phyloP scores from a whole-genome alignment of 2,329 filamentous ascomycete species.

The Teratosphaeria destructans region DNA sequence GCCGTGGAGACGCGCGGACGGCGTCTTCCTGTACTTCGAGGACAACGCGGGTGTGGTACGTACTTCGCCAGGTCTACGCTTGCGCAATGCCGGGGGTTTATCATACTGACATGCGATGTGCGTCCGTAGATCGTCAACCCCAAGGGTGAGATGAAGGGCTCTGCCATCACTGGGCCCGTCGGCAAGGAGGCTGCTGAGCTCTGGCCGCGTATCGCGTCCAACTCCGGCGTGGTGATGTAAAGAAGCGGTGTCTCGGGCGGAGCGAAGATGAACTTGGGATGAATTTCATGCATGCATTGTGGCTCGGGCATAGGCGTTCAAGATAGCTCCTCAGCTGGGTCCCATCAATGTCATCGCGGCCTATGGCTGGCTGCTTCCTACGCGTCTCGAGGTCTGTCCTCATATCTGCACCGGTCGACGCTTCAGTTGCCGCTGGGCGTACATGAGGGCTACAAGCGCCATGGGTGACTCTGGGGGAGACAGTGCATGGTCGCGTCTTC shows the following conservation, averaged over 20 bases:
- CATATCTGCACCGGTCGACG: neutral
- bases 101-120: slow-evolving; percentile 3
- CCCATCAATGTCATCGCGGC: neutral
- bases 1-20: slow-evolving; percentile 97
- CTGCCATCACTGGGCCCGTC: slow-evolving; percentile 96
- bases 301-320: neutral
- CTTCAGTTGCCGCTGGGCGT: neutral
- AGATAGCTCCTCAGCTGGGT: neutral
- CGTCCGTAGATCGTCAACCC: slow-evolving; percentile 87
- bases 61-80: neutral
- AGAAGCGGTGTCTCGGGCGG: neutral
- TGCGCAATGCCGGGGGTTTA: neutral
- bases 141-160: slow-evolving; percentile 99
- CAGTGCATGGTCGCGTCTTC: too few species aligned
- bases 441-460: neutral
- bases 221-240: slow-evolving; percentile 99
- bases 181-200: slow-evolving; percentile 99
- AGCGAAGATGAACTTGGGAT: neutral
- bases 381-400: neutral
- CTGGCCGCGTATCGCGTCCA: slow-evolving; percentile 99
- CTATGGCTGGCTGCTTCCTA: neutral
- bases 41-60: slow-evolving; percentile 98
- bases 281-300: neutral
- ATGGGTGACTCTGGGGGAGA: too few species aligned
- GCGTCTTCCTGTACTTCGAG: slow-evolving; percentile 99